A percentile compares a stretch with the other conserved stretches of the same genome.
Conservation (phyloP, 495 filamentous ascomycete species). For the Penicillium lagena region DNA sequence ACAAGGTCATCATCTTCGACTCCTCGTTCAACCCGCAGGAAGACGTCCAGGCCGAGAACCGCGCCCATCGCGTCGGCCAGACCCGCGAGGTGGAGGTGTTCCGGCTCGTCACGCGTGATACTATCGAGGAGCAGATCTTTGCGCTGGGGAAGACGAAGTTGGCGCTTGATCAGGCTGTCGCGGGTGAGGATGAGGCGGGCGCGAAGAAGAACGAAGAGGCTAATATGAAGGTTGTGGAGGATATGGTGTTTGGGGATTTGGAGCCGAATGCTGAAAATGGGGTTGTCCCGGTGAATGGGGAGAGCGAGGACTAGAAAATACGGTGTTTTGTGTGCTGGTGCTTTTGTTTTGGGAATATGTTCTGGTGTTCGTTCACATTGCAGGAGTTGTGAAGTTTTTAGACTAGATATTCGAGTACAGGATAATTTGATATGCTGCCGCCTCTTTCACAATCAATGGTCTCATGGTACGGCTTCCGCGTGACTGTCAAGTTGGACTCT, state of each 20-base stretch:
- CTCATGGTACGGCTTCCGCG: no score
- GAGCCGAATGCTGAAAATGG: conserved; percentile 29
- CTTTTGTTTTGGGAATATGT: no score
- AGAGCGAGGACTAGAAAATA: conserved; percentile 7
- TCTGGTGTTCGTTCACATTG: no score
- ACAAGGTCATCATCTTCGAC: conserved; percentile 97
- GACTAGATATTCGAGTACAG: no score
- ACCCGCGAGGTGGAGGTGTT: conserved; percentile 81
- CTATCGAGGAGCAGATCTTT: conserved; percentile 91
- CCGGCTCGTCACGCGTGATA: conserved; percentile 71
- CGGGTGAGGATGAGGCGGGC: conserved; percentile 48
- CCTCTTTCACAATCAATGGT: no score
- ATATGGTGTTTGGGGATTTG: conserved; percentile 48
- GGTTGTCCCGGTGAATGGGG: conserved; percentile 27
- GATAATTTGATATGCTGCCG: no score
- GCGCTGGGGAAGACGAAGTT: conserved; percentile 86
- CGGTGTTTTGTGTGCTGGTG: no score
- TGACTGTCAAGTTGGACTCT: no score
- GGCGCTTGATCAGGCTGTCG: conserved; percentile 80
- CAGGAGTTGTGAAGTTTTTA: no score
- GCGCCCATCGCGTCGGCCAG: conserved; percentile 91
- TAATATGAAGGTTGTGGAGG: conserved; percentile 56
- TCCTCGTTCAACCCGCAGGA: conserved; percentile 94
- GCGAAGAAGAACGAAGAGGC: conserved; percentile 48
- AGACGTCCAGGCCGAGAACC: conserved; percentile 92